Percentiles rank a stretch among this genome's conserved stretches.
Evolutionary conservation across 2,329 filamentous ascomycete species (phyloP).

Genomic region (Pseudonectria buxi): DNA sequence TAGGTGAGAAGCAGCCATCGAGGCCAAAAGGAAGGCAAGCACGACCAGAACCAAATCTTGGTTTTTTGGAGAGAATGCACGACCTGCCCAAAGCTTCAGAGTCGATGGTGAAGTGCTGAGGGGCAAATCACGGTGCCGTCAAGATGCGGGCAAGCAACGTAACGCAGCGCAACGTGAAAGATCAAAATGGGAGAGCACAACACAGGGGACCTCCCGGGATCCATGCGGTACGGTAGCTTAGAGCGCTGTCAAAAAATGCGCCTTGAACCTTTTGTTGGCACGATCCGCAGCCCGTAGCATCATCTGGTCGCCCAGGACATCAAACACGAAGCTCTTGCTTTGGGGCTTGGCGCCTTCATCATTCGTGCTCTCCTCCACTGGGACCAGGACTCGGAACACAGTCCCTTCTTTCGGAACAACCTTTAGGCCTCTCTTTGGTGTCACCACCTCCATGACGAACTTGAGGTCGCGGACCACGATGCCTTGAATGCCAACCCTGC

Average conservation of each 20-base stretch:
- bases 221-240: conserved; percentile 36
- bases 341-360: conserved; percentile 13
- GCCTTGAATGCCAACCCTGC: conserved; percentile 74
- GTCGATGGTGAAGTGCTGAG: too few species aligned
- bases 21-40: too few species aligned
- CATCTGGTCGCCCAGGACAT: conserved; percentile 83
- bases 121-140: too few species aligned
- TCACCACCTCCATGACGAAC: conserved; percentile 81
- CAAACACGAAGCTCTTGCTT: conserved; percentile 56
- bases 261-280: conserved; percentile 86
- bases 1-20: too few species aligned
- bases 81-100: too few species aligned
- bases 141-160: too few species aligned
- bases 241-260: conserved; percentile 68
- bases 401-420: conserved; percentile 85
- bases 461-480: conserved; percentile 87
- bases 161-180: too few species aligned
- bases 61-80: too few species aligned
- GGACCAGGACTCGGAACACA: conserved; percentile 70
- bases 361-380: conserved; percentile 23
- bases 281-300: conserved; percentile 75
- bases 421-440: conserved; percentile 62
- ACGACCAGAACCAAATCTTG: too few species aligned
- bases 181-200: too few species aligned
- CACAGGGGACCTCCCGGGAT: not conserved